Percentiles rank a stretch among this genome's conserved stretches.
phyloP scores from a whole-genome alignment of 2,329 filamentous ascomycete genomes.

The Alternaria angustiovoidea region DNA sequence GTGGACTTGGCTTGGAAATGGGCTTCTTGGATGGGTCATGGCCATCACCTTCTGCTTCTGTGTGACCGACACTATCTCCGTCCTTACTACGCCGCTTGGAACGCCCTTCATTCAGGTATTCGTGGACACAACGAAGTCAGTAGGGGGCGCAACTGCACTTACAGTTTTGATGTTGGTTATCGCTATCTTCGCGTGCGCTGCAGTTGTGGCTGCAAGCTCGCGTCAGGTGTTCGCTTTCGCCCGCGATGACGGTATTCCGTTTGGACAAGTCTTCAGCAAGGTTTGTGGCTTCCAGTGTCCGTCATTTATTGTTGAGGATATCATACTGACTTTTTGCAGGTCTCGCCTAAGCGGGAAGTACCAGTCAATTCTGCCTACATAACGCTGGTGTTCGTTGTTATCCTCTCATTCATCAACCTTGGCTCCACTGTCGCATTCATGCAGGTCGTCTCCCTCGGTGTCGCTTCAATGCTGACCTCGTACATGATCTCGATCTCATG shows the following conservation, averaged over 20 bases:
- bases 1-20: constrained; percentile 47
- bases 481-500: constrained; percentile 56
- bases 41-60: constrained; percentile 26
- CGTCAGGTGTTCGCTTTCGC: constrained; percentile 42
- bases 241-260: constrained; percentile 36
- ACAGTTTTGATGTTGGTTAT: constrained; percentile 34
- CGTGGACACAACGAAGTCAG: constrained; percentile 30
- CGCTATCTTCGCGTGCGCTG: constrained; percentile 29
- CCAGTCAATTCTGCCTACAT: constrained; percentile 35
- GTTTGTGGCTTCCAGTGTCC: constrained; percentile 48
- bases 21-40: constrained; percentile 47
- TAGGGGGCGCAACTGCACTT: constrained; percentile 26
- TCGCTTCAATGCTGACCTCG: constrained; percentile 26
- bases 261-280: constrained; percentile 33
- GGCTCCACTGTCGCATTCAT: constrained; percentile 36
- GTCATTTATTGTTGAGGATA: constrained; percentile 26
- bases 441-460: constrained; percentile 25
- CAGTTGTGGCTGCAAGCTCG: constrained; percentile 32
- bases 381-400: constrained; percentile 25
- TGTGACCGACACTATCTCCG: constrained; percentile 16
- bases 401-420: constrained; percentile 41
- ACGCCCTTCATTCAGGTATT: constrained; percentile 37
- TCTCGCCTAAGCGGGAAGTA: constrained; percentile 28
- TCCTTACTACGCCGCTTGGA: constrained; percentile 28
- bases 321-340: constrained; percentile 11